These are phyloP conservation scores for Cyberlindnera subsufficiens DNA, from an alignment of 805 yeast species.

Conservation along the genomic window DNA sequence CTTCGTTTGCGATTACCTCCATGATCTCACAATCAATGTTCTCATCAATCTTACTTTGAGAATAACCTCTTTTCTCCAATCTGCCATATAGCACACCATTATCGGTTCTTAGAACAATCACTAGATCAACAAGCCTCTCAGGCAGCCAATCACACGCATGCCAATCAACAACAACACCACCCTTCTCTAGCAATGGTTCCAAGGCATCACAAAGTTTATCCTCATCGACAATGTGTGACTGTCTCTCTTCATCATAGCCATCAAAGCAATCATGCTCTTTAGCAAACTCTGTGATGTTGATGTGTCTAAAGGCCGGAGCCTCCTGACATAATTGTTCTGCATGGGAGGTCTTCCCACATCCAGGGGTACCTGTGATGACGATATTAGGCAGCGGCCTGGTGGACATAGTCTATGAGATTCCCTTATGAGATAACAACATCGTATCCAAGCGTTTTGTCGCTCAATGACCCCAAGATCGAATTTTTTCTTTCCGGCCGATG, in stretches of 20 bases:
- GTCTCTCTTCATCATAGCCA: conserved; percentile 81
- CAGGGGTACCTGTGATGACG: conserved; percentile 93
- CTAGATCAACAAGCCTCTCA: conserved; percentile 86
- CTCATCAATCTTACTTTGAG: conserved; percentile 78
- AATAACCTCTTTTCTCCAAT: conserved; percentile 68
- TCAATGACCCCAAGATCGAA: no score
- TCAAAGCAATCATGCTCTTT: conserved; percentile 70
- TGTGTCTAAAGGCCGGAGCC: conserved; percentile 39
- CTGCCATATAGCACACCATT: conserved; percentile 71
- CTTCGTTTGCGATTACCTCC: conserved; percentile 87
- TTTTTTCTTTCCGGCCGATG: no score
- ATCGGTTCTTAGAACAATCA: conserved; percentile 79
- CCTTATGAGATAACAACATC: no score
- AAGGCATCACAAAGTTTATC: conserved; percentile 78
- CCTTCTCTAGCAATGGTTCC: conserved; percentile 72
- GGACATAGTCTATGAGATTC: conserved; percentile 8
- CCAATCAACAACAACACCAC: conserved; percentile 95
- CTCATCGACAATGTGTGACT: conserved; percentile 87
- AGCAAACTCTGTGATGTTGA: conserved; percentile 78
- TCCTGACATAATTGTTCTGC: conserved; percentile 51
- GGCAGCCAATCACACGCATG: conserved; percentile 96
- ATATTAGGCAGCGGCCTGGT: conserved; percentile 52
- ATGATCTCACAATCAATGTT: conserved; percentile 95
- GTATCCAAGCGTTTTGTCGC: no score
- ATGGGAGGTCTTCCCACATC: conserved; percentile 82